Conservation (phyloP, 2,329 filamentous ascomycete species). For the Teratosphaeria destructans region DNA sequence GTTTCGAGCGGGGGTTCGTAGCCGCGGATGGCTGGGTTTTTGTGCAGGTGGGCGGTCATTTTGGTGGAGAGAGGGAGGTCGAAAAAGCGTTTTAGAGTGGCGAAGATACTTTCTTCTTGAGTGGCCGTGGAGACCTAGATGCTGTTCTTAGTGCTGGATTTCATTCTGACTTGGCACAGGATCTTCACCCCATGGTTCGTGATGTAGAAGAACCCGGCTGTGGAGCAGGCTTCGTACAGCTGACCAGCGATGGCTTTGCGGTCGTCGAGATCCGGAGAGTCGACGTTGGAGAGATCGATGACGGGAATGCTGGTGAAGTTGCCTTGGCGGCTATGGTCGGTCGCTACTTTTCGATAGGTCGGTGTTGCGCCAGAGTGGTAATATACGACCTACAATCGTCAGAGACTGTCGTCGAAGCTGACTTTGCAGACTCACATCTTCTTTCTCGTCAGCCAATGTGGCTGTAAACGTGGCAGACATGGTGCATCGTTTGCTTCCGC, state of each 20-base stretch:
- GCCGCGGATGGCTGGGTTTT: background rate
- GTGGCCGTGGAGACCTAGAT: background rate
- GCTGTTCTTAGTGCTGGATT: background rate
- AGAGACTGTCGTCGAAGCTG: background rate
- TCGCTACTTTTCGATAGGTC: background rate
- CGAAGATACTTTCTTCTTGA: background rate
- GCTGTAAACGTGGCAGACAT: background rate
- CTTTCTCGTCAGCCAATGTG: background rate
- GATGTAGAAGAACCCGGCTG: background rate
- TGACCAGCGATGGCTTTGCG: background rate
- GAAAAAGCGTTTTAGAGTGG: background rate
- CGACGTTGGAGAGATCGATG: background rate
- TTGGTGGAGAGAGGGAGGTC: background rate
- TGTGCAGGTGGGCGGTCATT: background rate
- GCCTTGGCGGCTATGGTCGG: background rate
- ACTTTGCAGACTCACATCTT: background rate
- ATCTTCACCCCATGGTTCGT: background rate
- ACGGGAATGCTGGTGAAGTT: background rate
- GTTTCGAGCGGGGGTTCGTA: background rate
- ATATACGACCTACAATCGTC: background rate
- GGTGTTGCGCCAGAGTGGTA: background rate
- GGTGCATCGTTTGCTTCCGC: background rate
- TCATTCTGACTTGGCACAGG: background rate
- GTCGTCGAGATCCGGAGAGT: background rate
- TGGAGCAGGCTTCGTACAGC: background rate